Evolutionary conservation across 78 protist genomes (phyloP), one percentile per base, ranked within the genome.

Genomic region (Planoprotostelium fungivorum): DNA sequence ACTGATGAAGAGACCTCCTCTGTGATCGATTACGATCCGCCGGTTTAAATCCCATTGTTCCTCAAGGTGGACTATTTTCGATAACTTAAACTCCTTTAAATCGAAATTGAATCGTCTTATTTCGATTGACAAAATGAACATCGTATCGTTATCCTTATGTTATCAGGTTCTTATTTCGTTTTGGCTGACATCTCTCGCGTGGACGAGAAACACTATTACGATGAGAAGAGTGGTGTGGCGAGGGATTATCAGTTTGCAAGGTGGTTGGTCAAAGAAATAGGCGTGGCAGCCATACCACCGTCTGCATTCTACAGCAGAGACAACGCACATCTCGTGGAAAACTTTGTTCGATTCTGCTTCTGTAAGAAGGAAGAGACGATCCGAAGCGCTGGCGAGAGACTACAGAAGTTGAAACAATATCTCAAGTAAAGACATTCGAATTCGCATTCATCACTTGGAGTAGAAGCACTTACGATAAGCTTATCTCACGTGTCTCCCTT

Each of bases 281-380:
- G 96, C 37, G 94, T 97, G 0, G 86, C 96, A 0, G 95, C 95
- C 0, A 95, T 97, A 28, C 98, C 98, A 1, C 91, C 94, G 0
- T 34, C 89, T n/a, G 92, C 94, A 1, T 97, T 96, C 91, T 97
- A 91, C 95, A 35, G 85, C 84, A 92, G 91, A 29, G 94, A 90
- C 16, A 63, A 90, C 84, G 38, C 85, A 36, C 36, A 89, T 1
- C 84, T 84, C 1, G 51, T 88, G 28, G 85, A 36, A 29, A 89
- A 88, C 84, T 92, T 87, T 87, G 94, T 89, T 1, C 87, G 94
- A 29, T 92, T 92, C 87, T 89, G 92, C 85, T 92, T 92, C 85
- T 92, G 94, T 83, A 92, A 92, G 85, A 90, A 92, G 36, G 94
- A 92, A 37, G 83, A 86, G 36, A 87, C 88, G 51, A 87, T 92